Evolutionary conservation across 2,329 filamentous ascomycete genomes (phyloP), one percentile per base, ranked within the genome.

Genomic region (Calonectria leucothoes): DNA sequence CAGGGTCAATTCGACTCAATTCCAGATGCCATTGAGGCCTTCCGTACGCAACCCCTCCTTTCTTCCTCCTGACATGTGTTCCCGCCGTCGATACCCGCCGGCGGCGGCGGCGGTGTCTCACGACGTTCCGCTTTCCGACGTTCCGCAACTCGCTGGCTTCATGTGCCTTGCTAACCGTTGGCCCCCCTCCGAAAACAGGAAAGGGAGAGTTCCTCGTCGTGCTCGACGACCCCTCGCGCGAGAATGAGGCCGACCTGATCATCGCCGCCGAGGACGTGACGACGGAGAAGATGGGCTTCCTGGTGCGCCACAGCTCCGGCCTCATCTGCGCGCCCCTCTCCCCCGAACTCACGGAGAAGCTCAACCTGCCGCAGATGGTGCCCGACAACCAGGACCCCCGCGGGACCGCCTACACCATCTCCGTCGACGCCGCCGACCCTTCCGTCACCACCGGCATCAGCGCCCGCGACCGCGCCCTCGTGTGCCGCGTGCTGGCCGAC

Each of bases 191-290:
- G 8, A n/a, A n/a, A n/a, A n/a, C 77, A 94, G 93, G 89, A 81
- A 91, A 92, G 85, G 95, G 95, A 85, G 93, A 98, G 83, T 98
- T 98, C 89, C 93, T 99, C 83, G 92, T 99, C 75, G 96, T 98
- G 45, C 94, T 99, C 82, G 97, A 99, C 88, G 94, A 95, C 79
- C 92, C 95, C 76, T 91, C 93, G 75, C 96, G 97, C 85, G 97
- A 99, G 86, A 99, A 99, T 85, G 97, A 99, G 90, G 97, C 96
- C 85, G 97, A 99, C 87, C 91, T 99, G 63, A 98, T 98, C 85
- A 97, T 98, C 82, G 95, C 97, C 78, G 96, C 95, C 75, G 88
- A 95, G 78, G 90, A 94, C 81, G 87, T 98, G 76, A 98, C 96
- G 11, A 90, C 95, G 29, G 91, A 94, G 77, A 96, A 98, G 86